Evolutionary conservation across 345 rosid genomes (phyloP).

Genomic region (Eucalyptus grandis): DNA sequence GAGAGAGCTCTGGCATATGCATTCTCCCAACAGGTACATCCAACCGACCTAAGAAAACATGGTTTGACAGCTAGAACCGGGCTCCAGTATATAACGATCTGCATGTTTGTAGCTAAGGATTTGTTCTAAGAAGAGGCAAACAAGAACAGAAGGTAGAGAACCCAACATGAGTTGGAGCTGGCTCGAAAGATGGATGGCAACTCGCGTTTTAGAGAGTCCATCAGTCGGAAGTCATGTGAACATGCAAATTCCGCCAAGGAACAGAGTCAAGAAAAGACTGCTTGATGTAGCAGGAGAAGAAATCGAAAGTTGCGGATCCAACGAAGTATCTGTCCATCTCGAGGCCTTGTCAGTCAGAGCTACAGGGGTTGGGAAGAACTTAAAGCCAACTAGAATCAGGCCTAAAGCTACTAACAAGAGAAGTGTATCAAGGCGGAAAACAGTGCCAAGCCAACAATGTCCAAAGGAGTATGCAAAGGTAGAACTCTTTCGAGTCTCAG

Average conservation of each 20-base stretch:
- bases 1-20: constrained; percentile 91
- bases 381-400: constrained; percentile 11
- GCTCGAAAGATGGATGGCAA: constrained; percentile 94
- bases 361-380: constrained; percentile 2
- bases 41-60: not conserved
- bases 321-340: constrained; percentile 46
- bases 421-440: constrained; percentile 21
- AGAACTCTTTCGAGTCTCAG: not conserved
- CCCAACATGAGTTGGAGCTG: constrained; percentile 65
- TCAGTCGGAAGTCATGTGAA: not conserved
- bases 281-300: constrained; percentile 46
- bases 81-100: not conserved
- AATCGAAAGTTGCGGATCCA: constrained; percentile 83
- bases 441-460: constrained; percentile 38
- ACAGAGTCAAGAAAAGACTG: not conserved
- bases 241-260: not conserved
- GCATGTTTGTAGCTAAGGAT: constrained; percentile 35
- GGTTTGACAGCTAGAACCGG: not conserved
- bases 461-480: constrained; percentile 34
- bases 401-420: constrained; percentile 16
- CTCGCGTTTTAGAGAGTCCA: constrained; percentile 47
- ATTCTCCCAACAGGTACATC: constrained; percentile 79
- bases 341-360: constrained; percentile 16
- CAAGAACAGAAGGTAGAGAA: constrained; percentile 18
- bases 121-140: constrained; percentile 56